Evolutionary conservation across 2,329 filamentous ascomycete genomes (phyloP).

Genomic region (Corniculantispora saksenae): DNA sequence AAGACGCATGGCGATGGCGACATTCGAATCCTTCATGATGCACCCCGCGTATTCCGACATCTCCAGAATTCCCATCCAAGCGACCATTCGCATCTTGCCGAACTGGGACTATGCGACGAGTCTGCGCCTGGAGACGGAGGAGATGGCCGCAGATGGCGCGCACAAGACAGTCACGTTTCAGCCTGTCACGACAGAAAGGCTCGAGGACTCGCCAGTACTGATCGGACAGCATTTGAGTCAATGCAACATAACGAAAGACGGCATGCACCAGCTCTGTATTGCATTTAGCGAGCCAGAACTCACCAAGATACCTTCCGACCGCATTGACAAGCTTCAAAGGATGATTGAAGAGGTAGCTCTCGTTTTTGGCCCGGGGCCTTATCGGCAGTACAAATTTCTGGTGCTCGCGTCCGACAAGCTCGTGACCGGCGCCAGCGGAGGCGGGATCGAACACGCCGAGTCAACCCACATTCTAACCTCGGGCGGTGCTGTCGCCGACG

Average conservation of each 20-base stretch:
- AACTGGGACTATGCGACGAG: conserved; percentile 16
- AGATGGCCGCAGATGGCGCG: neutral
- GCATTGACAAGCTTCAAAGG: conserved; percentile 10
- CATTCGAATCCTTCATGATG: conserved; percentile 17
- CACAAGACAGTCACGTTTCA: conserved; percentile 5
- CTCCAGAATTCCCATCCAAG: conserved; percentile 1
- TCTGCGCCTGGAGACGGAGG: neutral
- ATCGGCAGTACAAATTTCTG: conserved; percentile 1
- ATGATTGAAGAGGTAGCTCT: conserved; percentile 1
- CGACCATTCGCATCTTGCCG: conserved; percentile 3
- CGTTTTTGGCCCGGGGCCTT: conserved; percentile 12
- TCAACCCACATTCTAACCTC: conserved; percentile 8
- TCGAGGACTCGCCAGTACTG: conserved; percentile 20
- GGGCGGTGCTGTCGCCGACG: neutral
- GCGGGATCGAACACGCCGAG: conserved; percentile 17
- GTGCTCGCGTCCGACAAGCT: neutral
- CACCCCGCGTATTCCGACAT: conserved; percentile 4
- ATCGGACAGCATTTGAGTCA: conserved; percentile 7
- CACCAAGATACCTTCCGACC: neutral
- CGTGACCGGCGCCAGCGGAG: neutral
- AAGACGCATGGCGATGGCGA: conserved; percentile 14
- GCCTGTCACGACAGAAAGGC: conserved; percentile 6
- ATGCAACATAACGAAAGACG: conserved; percentile 4
- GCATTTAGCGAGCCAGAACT: conserved; percentile 3
- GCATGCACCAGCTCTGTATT: conserved; percentile 18